Base-by-base conservation (phyloP, 2,329 filamentous ascomycete genomes). In the Hypocrella siamensis region DNA sequence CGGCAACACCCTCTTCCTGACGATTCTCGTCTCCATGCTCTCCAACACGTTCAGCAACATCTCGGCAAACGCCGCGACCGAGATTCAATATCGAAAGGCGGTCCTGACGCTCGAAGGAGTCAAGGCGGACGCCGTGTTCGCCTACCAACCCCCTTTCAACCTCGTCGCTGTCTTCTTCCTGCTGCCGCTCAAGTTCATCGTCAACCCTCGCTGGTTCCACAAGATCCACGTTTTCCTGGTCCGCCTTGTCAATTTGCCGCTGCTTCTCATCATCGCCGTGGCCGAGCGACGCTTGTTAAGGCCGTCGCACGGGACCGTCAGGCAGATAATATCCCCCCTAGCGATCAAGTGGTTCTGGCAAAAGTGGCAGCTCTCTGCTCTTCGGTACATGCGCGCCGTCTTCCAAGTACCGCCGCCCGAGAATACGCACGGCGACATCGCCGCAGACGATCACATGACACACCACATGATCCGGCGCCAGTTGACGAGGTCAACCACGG, bases 1-100 rank as follows among this genome's bases (percentile, higher is more conserved):
- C 4, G 83, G 83, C 26, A 90, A 90, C 54, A 90, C 81, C 0
- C 67, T 90, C 34, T 92, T 90, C 57, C 65, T 92, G n/a, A 90
- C 83, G 3, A 84, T 92, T 38, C 65, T 90, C 12, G 82, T 92
- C 1, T 86, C 83, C 10, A 88, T 88, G 70, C 66, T 92, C 9
- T 81, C 75, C 38, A 85, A 84, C 46, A 90, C 82, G 0, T 92
- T 90, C 48, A 75, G 75, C 45, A 80, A 71, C 38, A 82, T 90
- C 32, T 78, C 79, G 6, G 59, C 65, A 33, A 84, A 88, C 42
- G 78, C 81, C 1, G 76, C 75, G 0, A 75, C 80, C n/a, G 83
- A 92, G 52, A 81, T 88, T 29, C 79, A 85, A 46, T 92, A 82
- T 53, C 75, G 82, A 17, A 70, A 77, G 35, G 79, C 82, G 2